Base-by-base conservation (phyloP, 192 early-diverging fungal species). In the Coemansia sp. region DNA sequence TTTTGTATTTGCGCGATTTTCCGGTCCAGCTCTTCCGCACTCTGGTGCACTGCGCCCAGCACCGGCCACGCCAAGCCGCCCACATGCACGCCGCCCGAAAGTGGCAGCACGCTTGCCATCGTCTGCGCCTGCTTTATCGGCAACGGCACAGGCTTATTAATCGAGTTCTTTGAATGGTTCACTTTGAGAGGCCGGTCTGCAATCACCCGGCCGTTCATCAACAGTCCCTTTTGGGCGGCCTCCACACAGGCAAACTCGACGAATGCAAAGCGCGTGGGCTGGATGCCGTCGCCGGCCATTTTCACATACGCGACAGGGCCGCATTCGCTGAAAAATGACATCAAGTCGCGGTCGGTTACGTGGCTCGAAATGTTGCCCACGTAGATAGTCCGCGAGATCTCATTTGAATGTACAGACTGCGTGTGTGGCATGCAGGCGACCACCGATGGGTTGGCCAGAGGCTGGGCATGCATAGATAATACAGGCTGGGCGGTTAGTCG, bases 351-450 rank as follows among this genome's bases (percentile, higher is more conserved):
- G 60, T 90, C 88, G 10, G 56, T 67, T 12, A 87, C 84, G 9
- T 64, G 53, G 6, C 72, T 57, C 22, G 81, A 68, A 14, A 92
- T 84, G 68, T 90, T 91, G 31, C 91, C 91, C 34, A 90, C 87
- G 50, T 92, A 92, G 0, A 92, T 67, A 0, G 91, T 92, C 6
- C 90, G 81, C 3, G 89, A 83, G 52, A 91, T 92, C 64, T 91
- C 90, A 34, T 92, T 89, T 0, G 84, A 22, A 86, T 78, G 36
- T 75, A 58, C 1, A 83, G 6, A 44, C 53, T 0, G 73, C 25
- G 56, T 74, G 64, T 6, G 75, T 49, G 73, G 65, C 72, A 75
- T 71, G 58, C 65, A 69, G 17, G 83, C 72, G 1, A 84, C 74
- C 2, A 75, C 72, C 37, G 83, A 7, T 2, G 82, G 53, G 22